Base-by-base conservation (phyloP, 2,329 filamentous ascomycete species). In the Chrysosphaeria jannelii region DNA sequence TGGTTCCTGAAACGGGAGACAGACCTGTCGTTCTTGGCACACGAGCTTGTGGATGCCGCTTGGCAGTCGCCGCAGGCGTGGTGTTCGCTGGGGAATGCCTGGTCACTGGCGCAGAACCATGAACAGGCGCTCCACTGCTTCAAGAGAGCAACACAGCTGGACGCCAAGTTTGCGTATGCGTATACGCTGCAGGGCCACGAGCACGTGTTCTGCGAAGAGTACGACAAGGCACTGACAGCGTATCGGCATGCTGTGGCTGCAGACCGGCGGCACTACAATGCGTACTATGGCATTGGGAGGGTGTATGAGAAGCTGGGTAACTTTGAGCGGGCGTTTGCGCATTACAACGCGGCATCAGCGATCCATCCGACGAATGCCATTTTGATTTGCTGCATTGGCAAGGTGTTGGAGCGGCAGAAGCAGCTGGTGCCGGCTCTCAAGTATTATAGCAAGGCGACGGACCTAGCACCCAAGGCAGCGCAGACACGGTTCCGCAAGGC, bases 151-250 rank as follows among this genome's bases (percentile, higher is more conserved):
- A 90, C 79, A 1, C 79, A 93, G 40, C 47, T 97, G 3, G 64
- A 91, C 38, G 65, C 76, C 5, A 69, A 66, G 27, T 91, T 93
- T 41, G 79, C 85, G 1, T 97, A 97, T 39, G 81, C 78, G 2
- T 91, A 81, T 41, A 93, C 85, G 0, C 48, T 97, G 3, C 81
- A 93, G 41, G 85, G 85, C 1, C 85, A 97, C 40, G 85, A 97
- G 39, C 76, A 90, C 39, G 69, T 93, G 21, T 62, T 74, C 17
- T 93, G 91, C 33, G 88, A 97, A 43, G 88, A 97, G 41, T 91
- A 85, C 37, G 81, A 93, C 39, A 90, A 90, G 40, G 85, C 85
- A 0, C 57, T 90, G 21, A 63, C 67, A 19, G 69, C 76, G 2
- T 97, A 91, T 42, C 64, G 88, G 16, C 62, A 68, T 25, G 79